phyloP scores from a whole-genome alignment of 495 filamentous ascomycete genomes.

The Aspergillus ellipticus region DNA sequence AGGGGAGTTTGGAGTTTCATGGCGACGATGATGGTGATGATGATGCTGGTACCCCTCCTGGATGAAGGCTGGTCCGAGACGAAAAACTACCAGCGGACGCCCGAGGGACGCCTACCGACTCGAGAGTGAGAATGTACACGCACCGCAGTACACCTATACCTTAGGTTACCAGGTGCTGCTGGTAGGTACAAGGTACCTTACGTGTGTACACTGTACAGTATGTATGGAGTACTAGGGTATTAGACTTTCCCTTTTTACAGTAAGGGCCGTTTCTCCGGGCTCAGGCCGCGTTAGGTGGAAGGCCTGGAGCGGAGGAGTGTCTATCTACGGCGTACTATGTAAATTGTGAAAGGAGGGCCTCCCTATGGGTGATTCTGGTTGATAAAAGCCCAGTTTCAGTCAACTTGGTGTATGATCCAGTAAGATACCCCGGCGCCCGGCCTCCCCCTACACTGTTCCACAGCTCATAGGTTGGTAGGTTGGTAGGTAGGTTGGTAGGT shows the following conservation, averaged over 20 bases:
- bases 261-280: constrained; percentile 20
- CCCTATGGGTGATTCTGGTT: neutral
- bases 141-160: neutral
- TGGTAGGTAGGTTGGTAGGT: neutral
- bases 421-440: constrained; percentile 3
- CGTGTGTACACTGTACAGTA: no score
- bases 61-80: constrained; percentile 3
- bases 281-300: constrained; percentile 16
- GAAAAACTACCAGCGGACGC: neutral
- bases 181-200: no score
- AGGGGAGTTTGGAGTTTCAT: neutral
- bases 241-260: constrained; percentile 21
- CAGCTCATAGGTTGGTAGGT: neutral
- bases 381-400: neutral
- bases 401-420: constrained; percentile 8
- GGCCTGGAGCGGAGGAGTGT: neutral
- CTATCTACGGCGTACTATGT: constrained; percentile 17
- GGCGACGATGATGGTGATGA: neutral
- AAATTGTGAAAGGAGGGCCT: constrained; percentile 12
- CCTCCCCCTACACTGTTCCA: neutral
- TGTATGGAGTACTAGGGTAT: constrained; percentile 6
- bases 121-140: neutral
- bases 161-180: no score
- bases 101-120: no score
- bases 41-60: constrained; percentile 5